These are phyloP conservation scores for Domatiomyces globalis DNA, from an alignment of 2,329 filamentous ascomycete genomes.

Conservation along the genomic window DNA sequence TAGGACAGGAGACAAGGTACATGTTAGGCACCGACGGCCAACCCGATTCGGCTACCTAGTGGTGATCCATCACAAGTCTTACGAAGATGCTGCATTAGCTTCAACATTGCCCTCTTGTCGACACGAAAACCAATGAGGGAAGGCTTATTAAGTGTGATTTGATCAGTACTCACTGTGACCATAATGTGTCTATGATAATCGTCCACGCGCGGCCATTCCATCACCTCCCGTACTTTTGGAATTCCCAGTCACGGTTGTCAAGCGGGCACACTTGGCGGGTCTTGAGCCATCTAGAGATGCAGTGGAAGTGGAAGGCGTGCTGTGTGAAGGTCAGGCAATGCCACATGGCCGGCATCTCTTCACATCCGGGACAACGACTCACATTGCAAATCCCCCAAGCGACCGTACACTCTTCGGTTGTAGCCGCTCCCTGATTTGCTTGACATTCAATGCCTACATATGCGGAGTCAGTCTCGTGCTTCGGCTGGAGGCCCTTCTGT, in stretches of 20 bases:
- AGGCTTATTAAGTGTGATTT: not conserved
- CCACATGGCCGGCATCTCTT: not conserved
- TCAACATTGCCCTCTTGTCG: not conserved
- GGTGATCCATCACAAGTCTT: not conserved
- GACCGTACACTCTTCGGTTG: slow-evolving; percentile 94
- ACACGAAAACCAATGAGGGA: not conserved
- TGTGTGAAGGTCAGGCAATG: slow-evolving; percentile 27
- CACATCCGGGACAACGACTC: slow-evolving; percentile 27
- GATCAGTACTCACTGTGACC: not conserved
- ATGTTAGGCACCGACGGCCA: too few species aligned
- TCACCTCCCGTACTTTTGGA: slow-evolving; percentile 88
- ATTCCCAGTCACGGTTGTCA: slow-evolving; percentile 98
- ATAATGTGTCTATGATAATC: not conserved
- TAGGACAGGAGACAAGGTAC: not conserved
- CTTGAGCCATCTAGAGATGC: slow-evolving; percentile 97
- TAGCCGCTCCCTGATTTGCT: slow-evolving; percentile 93
- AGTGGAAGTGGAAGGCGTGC: slow-evolving; percentile 99
- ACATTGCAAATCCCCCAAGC: slow-evolving; percentile 99
- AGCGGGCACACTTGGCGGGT: slow-evolving; percentile 96
- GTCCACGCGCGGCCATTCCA: not conserved
- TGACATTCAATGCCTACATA: slow-evolving; percentile 82
- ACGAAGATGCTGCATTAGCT: not conserved
- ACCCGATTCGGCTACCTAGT: not conserved
- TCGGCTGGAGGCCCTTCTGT: not conserved
- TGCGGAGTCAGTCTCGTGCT: slow-evolving; percentile 2